These are phyloP conservation scores for Cyberlindnera xishuangbannaensis DNA, from an alignment of 805 yeast genomes.

Conservation along the genomic window DNA sequence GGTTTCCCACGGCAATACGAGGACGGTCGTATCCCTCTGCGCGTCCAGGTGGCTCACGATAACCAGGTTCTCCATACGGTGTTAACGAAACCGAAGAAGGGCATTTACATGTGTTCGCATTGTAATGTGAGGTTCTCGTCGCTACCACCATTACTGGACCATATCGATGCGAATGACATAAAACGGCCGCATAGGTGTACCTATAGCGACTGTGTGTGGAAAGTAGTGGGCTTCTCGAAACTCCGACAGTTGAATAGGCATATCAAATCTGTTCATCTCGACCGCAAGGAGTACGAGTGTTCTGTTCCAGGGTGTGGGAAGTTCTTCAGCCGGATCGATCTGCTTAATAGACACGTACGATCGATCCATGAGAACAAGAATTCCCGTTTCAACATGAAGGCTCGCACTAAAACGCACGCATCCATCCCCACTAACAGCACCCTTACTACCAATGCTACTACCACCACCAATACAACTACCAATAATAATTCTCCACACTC, in stretches of 20 bases:
- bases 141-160: slow-evolving; percentile 30
- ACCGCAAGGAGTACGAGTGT: slow-evolving; percentile 49
- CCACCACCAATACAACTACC: no score
- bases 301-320: slow-evolving; percentile 73
- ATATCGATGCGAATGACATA: slow-evolving; percentile 29
- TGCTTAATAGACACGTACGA: slow-evolving; percentile 29
- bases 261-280: slow-evolving; percentile 21
- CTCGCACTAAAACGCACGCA: neutral
- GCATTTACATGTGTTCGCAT: slow-evolving; percentile 33
- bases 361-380: slow-evolving; percentile 34
- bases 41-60: slow-evolving; percentile 28
- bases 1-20: slow-evolving; percentile 23
- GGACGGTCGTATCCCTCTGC: slow-evolving; percentile 21
- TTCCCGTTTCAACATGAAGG: slow-evolving; percentile 33
- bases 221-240: slow-evolving; percentile 33
- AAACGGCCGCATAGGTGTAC: slow-evolving; percentile 31
- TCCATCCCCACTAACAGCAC: neutral
- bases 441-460: neutral
- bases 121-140: slow-evolving; percentile 29
- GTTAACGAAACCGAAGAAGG: slow-evolving; percentile 29
- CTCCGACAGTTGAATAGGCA: slow-evolving; percentile 33
- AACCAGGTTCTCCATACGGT: slow-evolving; percentile 25
- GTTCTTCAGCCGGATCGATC: slow-evolving; percentile 41
- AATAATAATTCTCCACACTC: no score
- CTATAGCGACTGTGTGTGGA: slow-evolving; percentile 34